phyloP scores from a whole-genome alignment of 2,329 filamentous ascomycete genomes.

The Cyanodermella asteris region DNA sequence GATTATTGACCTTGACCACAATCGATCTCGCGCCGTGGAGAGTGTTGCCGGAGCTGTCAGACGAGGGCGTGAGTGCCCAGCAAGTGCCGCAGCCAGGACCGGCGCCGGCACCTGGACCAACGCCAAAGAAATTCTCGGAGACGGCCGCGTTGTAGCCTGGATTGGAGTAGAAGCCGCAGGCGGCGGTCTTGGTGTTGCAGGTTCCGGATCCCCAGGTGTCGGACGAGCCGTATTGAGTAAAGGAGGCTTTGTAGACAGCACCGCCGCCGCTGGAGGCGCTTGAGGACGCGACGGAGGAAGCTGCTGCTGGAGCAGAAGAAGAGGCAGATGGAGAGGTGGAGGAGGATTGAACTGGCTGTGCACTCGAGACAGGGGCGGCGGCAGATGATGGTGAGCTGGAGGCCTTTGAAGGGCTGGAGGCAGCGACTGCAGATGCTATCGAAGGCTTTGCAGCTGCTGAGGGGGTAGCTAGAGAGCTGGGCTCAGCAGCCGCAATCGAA shows the following conservation, averaged over 20 bases:
- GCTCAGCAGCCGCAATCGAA: too few species aligned
- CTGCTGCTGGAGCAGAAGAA: too few species aligned
- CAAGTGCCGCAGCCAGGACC: slow-evolving; percentile 20
- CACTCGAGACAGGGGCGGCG: too few species aligned
- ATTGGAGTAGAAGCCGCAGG: slow-evolving; percentile 15
- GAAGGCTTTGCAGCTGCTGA: too few species aligned
- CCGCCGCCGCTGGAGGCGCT: too few species aligned
- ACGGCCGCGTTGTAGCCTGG: slow-evolving; percentile 17
- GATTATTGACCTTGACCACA: slow-evolving; percentile 19
- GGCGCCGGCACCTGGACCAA: slow-evolving; percentile 13
- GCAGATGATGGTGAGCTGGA: too few species aligned
- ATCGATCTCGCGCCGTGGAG: slow-evolving; percentile 12
- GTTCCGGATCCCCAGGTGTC: slow-evolving; percentile 15
- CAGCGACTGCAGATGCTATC: too few species aligned
- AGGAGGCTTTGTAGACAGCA: slow-evolving; percentile 2
- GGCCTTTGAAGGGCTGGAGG: too few species aligned
- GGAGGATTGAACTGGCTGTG: too few species aligned
- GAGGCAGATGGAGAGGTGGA: too few species aligned
- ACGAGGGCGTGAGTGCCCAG: slow-evolving; percentile 15
- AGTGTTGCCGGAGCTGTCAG: slow-evolving; percentile 7
- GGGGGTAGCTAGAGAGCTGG: too few species aligned
- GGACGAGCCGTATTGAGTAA: slow-evolving; percentile 13
- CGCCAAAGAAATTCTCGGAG: slow-evolving; percentile 18
- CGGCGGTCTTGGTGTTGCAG: slow-evolving; percentile 16
- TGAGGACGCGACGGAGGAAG: too few species aligned